Percentiles rank a stretch among this genome's conserved stretches.
phyloP scores from a whole-genome alignment of 208 protist genomes.

The Strigomonas culicis region DNA sequence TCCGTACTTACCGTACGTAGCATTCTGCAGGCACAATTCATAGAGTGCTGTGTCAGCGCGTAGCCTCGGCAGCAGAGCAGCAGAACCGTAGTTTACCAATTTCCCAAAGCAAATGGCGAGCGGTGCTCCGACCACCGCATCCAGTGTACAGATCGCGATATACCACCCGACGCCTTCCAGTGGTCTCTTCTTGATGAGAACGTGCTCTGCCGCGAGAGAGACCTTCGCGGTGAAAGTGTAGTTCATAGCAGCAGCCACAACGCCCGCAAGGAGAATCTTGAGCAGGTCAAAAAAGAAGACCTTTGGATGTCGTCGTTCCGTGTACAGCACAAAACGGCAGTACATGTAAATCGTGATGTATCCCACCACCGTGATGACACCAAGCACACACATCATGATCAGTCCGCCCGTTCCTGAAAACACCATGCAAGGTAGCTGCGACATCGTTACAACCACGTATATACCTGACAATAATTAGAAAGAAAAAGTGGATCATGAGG shows the following conservation, averaged over 20 bases:
- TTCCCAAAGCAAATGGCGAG: conserved; percentile 27
- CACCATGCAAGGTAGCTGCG: conserved; percentile 31
- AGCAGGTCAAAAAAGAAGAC: conserved; percentile 36
- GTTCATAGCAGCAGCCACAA: conserved; percentile 24
- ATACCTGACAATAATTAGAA: conserved; percentile 6
- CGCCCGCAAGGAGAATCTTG: conserved; percentile 29
- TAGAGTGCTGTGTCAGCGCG: conserved; percentile 5
- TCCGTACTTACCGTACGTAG: conserved; percentile 33
- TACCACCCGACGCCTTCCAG: conserved; percentile 56
- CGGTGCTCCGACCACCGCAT: conserved; percentile 31
- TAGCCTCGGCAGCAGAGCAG: conserved; percentile 1
- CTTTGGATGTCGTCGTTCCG: conserved; percentile 27
- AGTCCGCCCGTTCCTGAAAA: conserved; percentile 34
- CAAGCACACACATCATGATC: conserved; percentile 28
- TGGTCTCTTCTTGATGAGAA: conserved; percentile 24
- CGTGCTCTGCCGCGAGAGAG: conserved; percentile 17
- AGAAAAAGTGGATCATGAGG: neutral
- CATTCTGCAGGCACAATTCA: conserved; percentile 30
- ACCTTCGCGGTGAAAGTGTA: conserved; percentile 41
- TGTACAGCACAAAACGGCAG: conserved; percentile 8
- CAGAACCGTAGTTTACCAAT: conserved; percentile 21
- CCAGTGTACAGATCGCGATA: conserved; percentile 27
- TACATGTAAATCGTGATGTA: conserved; percentile 28
- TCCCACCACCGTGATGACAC: conserved; percentile 16
- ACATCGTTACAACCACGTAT: neutral